Conservation (phyloP, 257 asterid species). For the Lavandula angustifolia region DNA sequence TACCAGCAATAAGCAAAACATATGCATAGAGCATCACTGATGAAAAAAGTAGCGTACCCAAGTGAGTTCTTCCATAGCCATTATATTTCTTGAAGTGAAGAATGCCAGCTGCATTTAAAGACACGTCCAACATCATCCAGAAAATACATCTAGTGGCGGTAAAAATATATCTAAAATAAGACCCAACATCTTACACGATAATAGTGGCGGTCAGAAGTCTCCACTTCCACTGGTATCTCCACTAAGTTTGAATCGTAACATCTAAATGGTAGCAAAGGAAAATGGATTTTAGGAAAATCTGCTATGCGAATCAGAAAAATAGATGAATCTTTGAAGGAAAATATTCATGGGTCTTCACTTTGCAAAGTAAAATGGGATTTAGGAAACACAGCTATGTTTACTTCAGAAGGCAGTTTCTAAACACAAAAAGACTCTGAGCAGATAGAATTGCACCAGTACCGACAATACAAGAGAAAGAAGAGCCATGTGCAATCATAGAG, state of each 20-base stretch:
- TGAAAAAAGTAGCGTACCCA: slow-evolving; percentile 57
- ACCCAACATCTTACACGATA: slow-evolving; percentile 62
- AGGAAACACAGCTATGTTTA: neutral
- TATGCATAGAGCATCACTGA: slow-evolving; percentile 21
- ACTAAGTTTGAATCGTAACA: slow-evolving; percentile 81
- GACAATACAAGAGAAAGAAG: slow-evolving; percentile 19
- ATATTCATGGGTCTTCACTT: slow-evolving; percentile 1
- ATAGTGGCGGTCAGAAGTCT: slow-evolving; percentile 85
- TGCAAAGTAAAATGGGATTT: neutral
- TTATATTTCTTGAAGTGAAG: slow-evolving; percentile 77
- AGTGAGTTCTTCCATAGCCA: slow-evolving; percentile 94
- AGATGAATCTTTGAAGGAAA: slow-evolving; percentile 14
- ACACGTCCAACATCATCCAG: slow-evolving; percentile 25
- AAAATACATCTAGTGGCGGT: slow-evolving; percentile 27
- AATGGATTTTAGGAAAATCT: slow-evolving; percentile 25
- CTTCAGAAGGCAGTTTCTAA: slow-evolving; percentile 10
- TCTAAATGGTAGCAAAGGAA: slow-evolving; percentile 43
- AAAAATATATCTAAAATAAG: slow-evolving; percentile 22
- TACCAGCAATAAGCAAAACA: neutral
- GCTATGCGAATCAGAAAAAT: slow-evolving; percentile 26
- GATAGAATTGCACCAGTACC: slow-evolving; percentile 4
- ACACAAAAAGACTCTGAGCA: slow-evolving; percentile 2
- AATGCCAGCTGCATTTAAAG: slow-evolving; percentile 71
- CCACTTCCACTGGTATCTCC: slow-evolving; percentile 90
- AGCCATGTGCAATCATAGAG: slow-evolving; percentile 9